These are phyloP conservation scores for Lotus japonicus DNA, from an alignment of 306 rosid species.

Conservation along the genomic window DNA sequence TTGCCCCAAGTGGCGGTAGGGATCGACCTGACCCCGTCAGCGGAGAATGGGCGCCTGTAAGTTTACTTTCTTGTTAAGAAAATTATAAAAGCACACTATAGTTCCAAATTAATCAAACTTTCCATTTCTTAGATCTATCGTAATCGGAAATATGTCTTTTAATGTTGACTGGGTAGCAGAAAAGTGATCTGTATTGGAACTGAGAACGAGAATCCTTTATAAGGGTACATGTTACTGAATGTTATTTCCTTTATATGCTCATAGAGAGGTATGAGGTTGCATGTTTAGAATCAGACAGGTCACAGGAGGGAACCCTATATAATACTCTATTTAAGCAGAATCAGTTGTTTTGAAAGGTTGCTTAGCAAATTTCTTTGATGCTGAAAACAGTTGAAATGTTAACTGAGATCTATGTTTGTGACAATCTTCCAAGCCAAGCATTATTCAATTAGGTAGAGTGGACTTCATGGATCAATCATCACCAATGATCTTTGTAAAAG, in stretches of 20 bases:
- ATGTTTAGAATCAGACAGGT: constrained; percentile 1
- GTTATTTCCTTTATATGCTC: not conserved
- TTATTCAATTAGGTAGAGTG: not conserved
- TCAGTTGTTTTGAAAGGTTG: not conserved
- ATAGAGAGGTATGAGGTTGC: not conserved
- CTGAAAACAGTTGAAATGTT: constrained; percentile 3
- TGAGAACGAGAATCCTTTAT: not conserved
- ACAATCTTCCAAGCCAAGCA: not conserved
- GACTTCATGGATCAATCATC: not conserved
- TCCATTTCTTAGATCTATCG: not conserved
- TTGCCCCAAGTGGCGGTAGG: constrained; percentile 99
- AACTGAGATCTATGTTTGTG: constrained; percentile 8
- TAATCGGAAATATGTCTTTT: not conserved
- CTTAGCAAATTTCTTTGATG: not conserved
- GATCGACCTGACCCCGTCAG: constrained; percentile 70
- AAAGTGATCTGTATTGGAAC: not conserved
- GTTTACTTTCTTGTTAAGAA: constrained; percentile 29
- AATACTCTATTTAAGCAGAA: constrained; percentile 1
- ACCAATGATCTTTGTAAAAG: not conserved
- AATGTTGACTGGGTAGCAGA: not conserved
- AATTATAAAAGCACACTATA: not conserved
- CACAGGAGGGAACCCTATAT: not conserved
- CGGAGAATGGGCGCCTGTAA: constrained; percentile 79
- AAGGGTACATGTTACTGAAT: not conserved
- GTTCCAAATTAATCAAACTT: constrained; percentile 7